These are phyloP conservation scores for Alternaria viburni DNA, from an alignment of 2,329 filamentous ascomycete genomes.

Conservation along the genomic window DNA sequence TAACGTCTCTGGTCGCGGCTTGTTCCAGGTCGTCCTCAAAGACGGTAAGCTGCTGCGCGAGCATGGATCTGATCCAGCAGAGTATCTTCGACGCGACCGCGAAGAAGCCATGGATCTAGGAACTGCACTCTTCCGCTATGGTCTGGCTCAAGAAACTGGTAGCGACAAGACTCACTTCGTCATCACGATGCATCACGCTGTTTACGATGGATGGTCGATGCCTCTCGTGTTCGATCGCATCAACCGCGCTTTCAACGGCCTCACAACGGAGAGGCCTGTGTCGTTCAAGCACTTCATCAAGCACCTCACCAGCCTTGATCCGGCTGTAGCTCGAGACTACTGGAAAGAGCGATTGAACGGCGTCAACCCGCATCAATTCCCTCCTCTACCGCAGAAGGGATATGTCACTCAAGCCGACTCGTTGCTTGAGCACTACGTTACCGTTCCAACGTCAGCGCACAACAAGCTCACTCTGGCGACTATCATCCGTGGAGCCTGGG, in stretches of 20 bases:
- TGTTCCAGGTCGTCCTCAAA: slow-evolving; percentile 50
- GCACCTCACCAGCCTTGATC: slow-evolving; percentile 53
- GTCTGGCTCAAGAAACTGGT: slow-evolving; percentile 35
- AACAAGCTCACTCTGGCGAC: slow-evolving; percentile 57
- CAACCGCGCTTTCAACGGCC: slow-evolving; percentile 37
- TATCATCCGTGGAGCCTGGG: slow-evolving; percentile 66
- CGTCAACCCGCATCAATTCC: slow-evolving; percentile 58
- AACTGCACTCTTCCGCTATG: slow-evolving; percentile 47
- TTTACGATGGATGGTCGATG: slow-evolving; percentile 59
- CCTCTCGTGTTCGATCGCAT: slow-evolving; percentile 45
- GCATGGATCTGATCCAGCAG: slow-evolving; percentile 29
- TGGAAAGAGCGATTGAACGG: slow-evolving; percentile 57
- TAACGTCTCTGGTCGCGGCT: slow-evolving; percentile 44
- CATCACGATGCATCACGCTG: slow-evolving; percentile 59
- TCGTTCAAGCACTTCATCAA: slow-evolving; percentile 58
- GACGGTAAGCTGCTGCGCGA: slow-evolving; percentile 38
- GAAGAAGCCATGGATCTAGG: slow-evolving; percentile 50
- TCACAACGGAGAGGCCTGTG: slow-evolving; percentile 33
- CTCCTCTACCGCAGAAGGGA: slow-evolving; percentile 53
- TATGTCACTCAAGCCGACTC: slow-evolving; percentile 59
- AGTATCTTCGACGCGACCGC: slow-evolving; percentile 46
- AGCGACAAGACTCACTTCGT: slow-evolving; percentile 50
- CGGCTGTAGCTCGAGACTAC: slow-evolving; percentile 51
- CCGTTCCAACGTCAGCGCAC: slow-evolving; percentile 36
- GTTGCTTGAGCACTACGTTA: slow-evolving; percentile 57